Conservation (phyloP, 176 grass and related monocot genomes). For the maize (Zea mays) region Zm-B73-REFERENCE-NAM-5.0 NC_050097.1:16605001-16605500, state of each 20-base stretch:
- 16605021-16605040: background rate
- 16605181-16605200: background rate
- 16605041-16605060: background rate
- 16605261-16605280: background rate
- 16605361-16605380: slow-evolving; percentile 47
- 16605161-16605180: background rate
- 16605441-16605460: slow-evolving; percentile 51
- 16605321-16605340: slow-evolving; percentile 38
- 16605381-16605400: slow-evolving; percentile 28
- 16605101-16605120: background rate
- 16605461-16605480: slow-evolving; percentile 78
- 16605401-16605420: slow-evolving; percentile 26
- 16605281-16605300: slow-evolving; percentile 50
- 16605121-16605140: background rate
- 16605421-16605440: slow-evolving; percentile 39
- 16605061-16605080: background rate
- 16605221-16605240: slow-evolving; percentile 21
- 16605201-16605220: background rate
- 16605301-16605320: slow-evolving; percentile 52
- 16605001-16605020: background rate
- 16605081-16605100: background rate
- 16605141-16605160: slow-evolving; percentile 1
- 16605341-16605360: slow-evolving; percentile 40
- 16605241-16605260: slow-evolving; percentile 32
- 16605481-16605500: slow-evolving; percentile 52